Evolutionary conservation across 371 early-diverging fungal species (phyloP), one percentile per base, ranked within the genome.

Genomic region (Mortierella sp.): DNA sequence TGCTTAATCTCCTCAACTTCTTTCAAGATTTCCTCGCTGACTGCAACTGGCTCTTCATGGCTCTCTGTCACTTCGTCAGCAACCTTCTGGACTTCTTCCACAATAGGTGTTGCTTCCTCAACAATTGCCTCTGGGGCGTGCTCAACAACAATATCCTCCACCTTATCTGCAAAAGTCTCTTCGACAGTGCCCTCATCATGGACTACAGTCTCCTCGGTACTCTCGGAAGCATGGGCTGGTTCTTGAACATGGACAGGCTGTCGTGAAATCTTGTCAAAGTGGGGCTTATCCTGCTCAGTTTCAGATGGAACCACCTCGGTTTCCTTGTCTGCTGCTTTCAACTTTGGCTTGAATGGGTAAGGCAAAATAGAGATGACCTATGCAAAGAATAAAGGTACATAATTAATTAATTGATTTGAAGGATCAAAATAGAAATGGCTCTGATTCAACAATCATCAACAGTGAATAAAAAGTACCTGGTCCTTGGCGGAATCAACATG

Each of bases 401-500:
- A 1, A 44, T 34, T 73, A 14, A 50, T 45, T 42, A 28, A 28
- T 21, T 24, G 42, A 5, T 38, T 38, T 38, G 42, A 70, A 11
- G 55, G 24, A 28, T 0, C 0, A 24, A 9, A 31, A 2, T 16
- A 0, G 38, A 50, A 13, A 19, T 6, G 10, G 8, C 19, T 11
- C 16, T 8, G 7, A 0, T 8, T 11, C 31, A 26, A 60, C 0
- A 63, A 54, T 19, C 14, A 48, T 31, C 21, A 38, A 28, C 13
- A 5, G 19, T 45, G 28, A 57, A n/a, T 26, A 42, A 72, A 38
- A 63, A 48, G n/a, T 80, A 86, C 87, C 80, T 82, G 80, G 5
- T 82, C 87, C 63, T 82, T 86, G 6, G 78, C 87, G 9, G 80
- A 78, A 34, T 86, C 87, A 10, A 86, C 87, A 52, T 86, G 87